These are phyloP conservation scores for Kwoniella heveanensis DNA, from an alignment of 768 basidiomycete species.

Conservation along the genomic window DNA sequence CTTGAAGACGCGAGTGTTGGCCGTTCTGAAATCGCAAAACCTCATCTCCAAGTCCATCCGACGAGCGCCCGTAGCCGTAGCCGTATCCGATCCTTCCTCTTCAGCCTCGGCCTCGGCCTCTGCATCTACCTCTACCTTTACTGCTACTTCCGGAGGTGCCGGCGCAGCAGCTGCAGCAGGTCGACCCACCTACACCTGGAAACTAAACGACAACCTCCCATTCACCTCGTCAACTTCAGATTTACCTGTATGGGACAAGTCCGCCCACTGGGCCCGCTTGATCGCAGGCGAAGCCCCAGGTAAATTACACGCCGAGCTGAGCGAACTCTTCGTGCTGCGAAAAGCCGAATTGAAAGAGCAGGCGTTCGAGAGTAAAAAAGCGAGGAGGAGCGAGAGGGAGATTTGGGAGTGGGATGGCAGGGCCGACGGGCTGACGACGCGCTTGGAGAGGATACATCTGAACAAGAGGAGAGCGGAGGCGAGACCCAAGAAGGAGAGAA, in stretches of 20 bases:
- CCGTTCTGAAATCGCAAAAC: slow-evolving; percentile 35
- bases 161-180: no score
- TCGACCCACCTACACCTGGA: slow-evolving; percentile 20
- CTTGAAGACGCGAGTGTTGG: slow-evolving; percentile 38
- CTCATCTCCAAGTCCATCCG: slow-evolving; percentile 30
- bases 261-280: slow-evolving; percentile 29
- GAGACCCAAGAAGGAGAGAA: slow-evolving; percentile 41
- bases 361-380: slow-evolving; percentile 13
- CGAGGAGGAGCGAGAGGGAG: slow-evolving; percentile 34
- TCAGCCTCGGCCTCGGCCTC: slow-evolving; percentile 12
- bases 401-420: slow-evolving; percentile 39
- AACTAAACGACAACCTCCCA: background rate
- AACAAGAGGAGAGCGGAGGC: slow-evolving; percentile 34
- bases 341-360: slow-evolving; percentile 18
- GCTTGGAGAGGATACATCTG: slow-evolving; percentile 38
- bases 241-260: slow-evolving; percentile 7
- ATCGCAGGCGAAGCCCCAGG: slow-evolving; percentile 19
- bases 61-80: background rate
- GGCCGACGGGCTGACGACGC: slow-evolving; percentile 27
- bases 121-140: background rate
- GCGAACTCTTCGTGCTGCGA: background rate
- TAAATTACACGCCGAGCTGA: slow-evolving; percentile 12
- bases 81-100: background rate
- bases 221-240: background rate
- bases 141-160: background rate